Evolutionary conservation across 2,329 filamentous ascomycete species (phyloP), one percentile per base, ranked within the genome.

Genomic region (Diaporthe amygdali): DNA sequence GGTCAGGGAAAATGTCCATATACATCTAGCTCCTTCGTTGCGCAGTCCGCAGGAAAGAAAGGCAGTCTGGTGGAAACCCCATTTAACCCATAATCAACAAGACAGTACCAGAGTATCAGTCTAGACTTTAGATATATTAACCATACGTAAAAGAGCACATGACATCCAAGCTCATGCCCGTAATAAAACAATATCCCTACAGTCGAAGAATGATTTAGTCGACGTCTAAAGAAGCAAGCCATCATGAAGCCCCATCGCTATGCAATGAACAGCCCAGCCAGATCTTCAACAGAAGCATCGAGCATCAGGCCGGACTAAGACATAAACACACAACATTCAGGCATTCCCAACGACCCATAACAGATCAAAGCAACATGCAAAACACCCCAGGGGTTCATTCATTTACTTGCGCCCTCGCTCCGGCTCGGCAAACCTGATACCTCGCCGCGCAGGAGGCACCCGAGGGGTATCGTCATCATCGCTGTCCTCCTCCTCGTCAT

Each of bases 361-460:
- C 34, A 59, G 17, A 5, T 10, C 4, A 14, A 15, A 4, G n/a
- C 17, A 56, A n/a, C 34, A 54, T 27, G 17, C 22, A 41, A 7
- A 25, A 10, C 30, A 37, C 51, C 15, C 51, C 25, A 27, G n/a
- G 44, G 30, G 39, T 20, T 27, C 39, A 7, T 25, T 22, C 41
- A 20, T 34, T 71, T 68, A 76, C 52, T 71, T 72, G 34, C 74
- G 67, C 46, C 73, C 74, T 37, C 73, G 69, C 27, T 73, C 73
- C 8, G 82, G 80, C 22, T 91, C 90, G 4, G 89, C 90, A 77
- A 92, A 92, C 30, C 90, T 83, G 73, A 92, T 92, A 4, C 89
- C 89, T 47, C 87, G 85, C 72, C 86, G 84, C 27, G 82, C 77
- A 1, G 86, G 84, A 2, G 87, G 85, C 69, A 89, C 86, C 76